Base-by-base conservation (phyloP, 768 basidiomycete species). In the Leccinum boreale region DNA sequence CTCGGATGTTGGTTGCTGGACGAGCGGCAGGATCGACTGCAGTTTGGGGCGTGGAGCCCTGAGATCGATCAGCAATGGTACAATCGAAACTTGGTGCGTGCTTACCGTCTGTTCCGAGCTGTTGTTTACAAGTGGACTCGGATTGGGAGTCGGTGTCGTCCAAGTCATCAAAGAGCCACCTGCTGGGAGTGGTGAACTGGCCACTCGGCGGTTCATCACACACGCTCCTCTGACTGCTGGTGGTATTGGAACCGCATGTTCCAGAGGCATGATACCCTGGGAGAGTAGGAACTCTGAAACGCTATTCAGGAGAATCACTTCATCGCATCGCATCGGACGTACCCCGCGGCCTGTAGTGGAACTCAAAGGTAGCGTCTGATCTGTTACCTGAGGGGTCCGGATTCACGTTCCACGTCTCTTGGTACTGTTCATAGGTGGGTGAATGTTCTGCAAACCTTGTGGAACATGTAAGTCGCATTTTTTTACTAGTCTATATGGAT, bases 291-390 rank as follows among this genome's bases (percentile, higher is more conserved):
- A 84, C 42, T 79, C 84, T 83, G 56, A 29, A 50, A 53, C 19
- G 10, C n/a, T 5, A 17, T 2, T 54, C n/a, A 56, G 50, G 29
- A 24, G 17, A 15, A 15, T 8, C 52, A 4, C 23, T 44, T 39
- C 26, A 56, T 35, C 1, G 14, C 6, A 10, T 23, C 0, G 14
- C 48, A 24, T 53, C 14, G 26, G 50, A 66, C 74, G 45, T 58
- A 85, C 86, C 83, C 55, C 70, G 73, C 36, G 82, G 75, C 24
- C 85, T 75, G 67, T 90, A 90, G 42, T 84, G 77, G 67, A 89
- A 90, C 3, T 82, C 74, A 65, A 90, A 90, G 15, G 84, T 81
- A 24, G 87, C 84, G 54, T 79, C 82, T n/a, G 85, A 81, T 4
- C 67, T 64, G 7, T 70, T 70, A 19, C 65, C 57, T 15, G 70